phyloP scores from a whole-genome alignment of 2,329 filamentous ascomycete genomes.

The Claviceps sp. region DNA sequence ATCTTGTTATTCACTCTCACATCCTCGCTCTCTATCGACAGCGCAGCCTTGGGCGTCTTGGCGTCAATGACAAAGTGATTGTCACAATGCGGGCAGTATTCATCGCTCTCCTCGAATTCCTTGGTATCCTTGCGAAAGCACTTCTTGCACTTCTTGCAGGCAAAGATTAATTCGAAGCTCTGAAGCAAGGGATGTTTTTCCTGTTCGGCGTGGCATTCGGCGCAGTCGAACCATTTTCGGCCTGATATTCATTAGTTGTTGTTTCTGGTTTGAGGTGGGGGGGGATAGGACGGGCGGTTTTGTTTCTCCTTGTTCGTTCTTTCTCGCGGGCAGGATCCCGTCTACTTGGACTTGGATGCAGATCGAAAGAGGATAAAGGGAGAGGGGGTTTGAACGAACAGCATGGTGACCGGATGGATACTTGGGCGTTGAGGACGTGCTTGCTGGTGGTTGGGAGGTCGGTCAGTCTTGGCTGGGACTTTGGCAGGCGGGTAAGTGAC shows the following conservation, averaged over 20 bases:
- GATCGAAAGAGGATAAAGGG: neutral
- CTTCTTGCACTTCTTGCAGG: conserved; percentile 98
- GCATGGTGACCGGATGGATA: conserved; percentile 88
- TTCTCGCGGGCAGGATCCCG: neutral
- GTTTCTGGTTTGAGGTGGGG: neutral
- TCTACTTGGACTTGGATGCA: neutral
- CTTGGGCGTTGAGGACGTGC: conserved; percentile 96
- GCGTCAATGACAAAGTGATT: conserved; percentile 97
- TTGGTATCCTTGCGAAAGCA: conserved; percentile 87
- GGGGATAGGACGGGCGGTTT: neutral
- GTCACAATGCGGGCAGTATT: conserved; percentile 98
- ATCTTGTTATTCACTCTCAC: conserved; percentile 75
- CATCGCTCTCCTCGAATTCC: conserved; percentile 92
- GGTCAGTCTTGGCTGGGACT: neutral
- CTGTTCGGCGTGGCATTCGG: conserved; percentile 78
- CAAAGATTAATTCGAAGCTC: conserved; percentile 79
- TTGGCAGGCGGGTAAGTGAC: neutral
- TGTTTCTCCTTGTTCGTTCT: neutral
- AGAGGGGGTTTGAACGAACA: conserved; percentile 43
- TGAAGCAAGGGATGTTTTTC: conserved; percentile 67
- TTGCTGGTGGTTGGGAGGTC: conserved; percentile 46
- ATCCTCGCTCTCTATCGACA: conserved; percentile 88
- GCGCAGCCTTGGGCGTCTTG: conserved; percentile 62
- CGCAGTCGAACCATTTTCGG: conserved; percentile 97
- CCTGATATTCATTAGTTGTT: conserved; percentile 33